These are phyloP conservation scores for Hypoxylon sp. DNA, from an alignment of 2,329 filamentous ascomycete genomes.

Conservation along the genomic window DNA sequence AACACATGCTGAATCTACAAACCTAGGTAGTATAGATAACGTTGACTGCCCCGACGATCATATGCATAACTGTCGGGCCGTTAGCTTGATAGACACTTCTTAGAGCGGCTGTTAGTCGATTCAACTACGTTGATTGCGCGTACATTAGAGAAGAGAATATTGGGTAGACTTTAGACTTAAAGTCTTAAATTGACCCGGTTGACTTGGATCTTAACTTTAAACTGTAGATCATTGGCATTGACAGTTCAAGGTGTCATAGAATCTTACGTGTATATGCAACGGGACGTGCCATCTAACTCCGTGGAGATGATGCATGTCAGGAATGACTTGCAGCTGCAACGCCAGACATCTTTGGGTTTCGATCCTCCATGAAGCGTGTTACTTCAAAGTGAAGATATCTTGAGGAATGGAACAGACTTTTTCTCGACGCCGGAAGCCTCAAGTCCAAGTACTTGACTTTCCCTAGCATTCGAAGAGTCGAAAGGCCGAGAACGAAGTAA, in stretches of 20 bases:
- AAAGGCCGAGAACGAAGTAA: not conserved
- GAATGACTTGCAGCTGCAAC: conserved; percentile 26
- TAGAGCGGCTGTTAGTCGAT: conserved; percentile 2
- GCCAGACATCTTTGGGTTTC: conserved; percentile 17
- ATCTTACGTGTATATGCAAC: conserved; percentile 18
- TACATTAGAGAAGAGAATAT: conserved; percentile 8
- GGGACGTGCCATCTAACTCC: conserved; percentile 14
- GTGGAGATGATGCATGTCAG: not conserved
- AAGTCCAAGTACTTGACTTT: not conserved
- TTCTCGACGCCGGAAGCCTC: conserved; percentile 7
- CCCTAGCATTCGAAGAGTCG: not conserved
- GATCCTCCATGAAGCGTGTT: conserved; percentile 1
- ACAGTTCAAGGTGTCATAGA: conserved; percentile 6
- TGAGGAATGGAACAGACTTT: not conserved
- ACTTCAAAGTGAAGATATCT: not conserved
- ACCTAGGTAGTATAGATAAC: not conserved
- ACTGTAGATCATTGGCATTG: not conserved
- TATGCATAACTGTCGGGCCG: conserved; percentile 20
- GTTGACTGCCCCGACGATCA: not conserved
- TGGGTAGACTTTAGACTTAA: conserved; percentile 11
- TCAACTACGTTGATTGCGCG: conserved; percentile 13
- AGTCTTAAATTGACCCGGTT: conserved; percentile 1
- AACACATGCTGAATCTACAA: conserved; percentile 21
- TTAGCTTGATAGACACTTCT: conserved; percentile 20
- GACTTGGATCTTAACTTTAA: conserved; percentile 8